Conservation (phyloP, 2,329 filamentous ascomycete species). For the Fusarium guadeloupense region DNA sequence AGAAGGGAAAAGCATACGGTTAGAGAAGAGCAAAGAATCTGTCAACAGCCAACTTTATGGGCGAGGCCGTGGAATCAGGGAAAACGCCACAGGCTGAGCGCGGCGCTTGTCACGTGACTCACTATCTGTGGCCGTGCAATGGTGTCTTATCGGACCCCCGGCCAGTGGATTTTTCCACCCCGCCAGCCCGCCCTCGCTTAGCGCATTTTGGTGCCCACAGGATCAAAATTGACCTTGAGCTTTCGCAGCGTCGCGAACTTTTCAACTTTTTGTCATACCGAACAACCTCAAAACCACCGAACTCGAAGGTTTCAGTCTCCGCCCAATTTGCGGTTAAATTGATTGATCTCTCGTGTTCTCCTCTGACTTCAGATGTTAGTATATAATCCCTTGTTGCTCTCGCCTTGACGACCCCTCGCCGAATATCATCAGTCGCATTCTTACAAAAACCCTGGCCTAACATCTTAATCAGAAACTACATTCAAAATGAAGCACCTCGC, state of each 20-base stretch:
- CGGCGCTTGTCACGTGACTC: slow-evolving; percentile 11
- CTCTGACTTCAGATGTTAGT: slow-evolving; percentile 51
- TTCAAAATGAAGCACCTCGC: slow-evolving; percentile 99
- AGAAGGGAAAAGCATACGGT: slow-evolving; percentile 33
- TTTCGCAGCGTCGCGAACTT: slow-evolving; percentile 41
- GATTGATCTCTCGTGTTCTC: slow-evolving; percentile 96
- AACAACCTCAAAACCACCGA: slow-evolving; percentile 59
- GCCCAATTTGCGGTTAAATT: slow-evolving; percentile 97
- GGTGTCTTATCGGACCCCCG: not conserved
- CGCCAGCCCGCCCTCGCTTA: too few relatives aligned
- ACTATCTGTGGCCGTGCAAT: slow-evolving; percentile 35
- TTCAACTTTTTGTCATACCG: slow-evolving; percentile 45
- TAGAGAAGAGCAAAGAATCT: slow-evolving; percentile 41
- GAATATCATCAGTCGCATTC: slow-evolving; percentile 1
- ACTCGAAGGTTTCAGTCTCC: slow-evolving; percentile 99
- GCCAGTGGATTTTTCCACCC: slow-evolving; percentile 29
- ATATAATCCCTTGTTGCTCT: not conserved
- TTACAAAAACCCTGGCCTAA: slow-evolving; percentile 18
- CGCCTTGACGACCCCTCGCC: slow-evolving; percentile 2
- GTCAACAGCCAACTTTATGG: slow-evolving; percentile 41
- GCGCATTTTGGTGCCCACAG: slow-evolving; percentile 47
- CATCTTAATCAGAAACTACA: slow-evolving; percentile 47
- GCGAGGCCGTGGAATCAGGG: slow-evolving; percentile 38
- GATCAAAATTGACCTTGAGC: slow-evolving; percentile 45
- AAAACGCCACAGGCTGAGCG: slow-evolving; percentile 36